Evolutionary conservation across 2,329 filamentous ascomycete genomes (phyloP).

Genomic region (Thermothelomyces thermophilus): DNA sequence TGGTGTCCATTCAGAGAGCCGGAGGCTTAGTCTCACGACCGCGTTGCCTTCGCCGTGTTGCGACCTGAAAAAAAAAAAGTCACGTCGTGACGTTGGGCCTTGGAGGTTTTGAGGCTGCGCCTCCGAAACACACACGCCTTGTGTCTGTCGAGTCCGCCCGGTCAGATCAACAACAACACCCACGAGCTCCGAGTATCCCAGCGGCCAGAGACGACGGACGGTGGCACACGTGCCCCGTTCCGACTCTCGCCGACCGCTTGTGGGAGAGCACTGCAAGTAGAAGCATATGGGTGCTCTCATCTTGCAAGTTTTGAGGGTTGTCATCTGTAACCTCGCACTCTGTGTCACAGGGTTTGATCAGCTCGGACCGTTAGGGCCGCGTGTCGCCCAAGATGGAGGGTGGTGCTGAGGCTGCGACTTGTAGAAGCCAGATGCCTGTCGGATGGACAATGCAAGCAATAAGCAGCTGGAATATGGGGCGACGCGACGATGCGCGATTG

Average conservation of each 20-base stretch:
- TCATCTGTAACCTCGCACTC: neutral
- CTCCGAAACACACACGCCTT: neutral
- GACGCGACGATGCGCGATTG: slow-evolving; percentile 7
- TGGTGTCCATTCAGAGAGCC: neutral
- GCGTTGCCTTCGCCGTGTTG: neutral
- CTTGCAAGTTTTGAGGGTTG: too few relatives aligned
- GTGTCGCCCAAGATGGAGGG: slow-evolving; percentile 9
- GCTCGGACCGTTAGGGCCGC: slow-evolving; percentile 8
- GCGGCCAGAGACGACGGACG: too few relatives aligned
- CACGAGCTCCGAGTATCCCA: neutral
- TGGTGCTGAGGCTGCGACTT: slow-evolving; percentile 7
- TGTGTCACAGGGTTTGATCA: slow-evolving; percentile 10
- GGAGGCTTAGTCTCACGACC: neutral
- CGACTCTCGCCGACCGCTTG: neutral
- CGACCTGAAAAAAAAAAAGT: too few relatives aligned
- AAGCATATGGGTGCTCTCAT: neutral
- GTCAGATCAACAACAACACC: neutral
- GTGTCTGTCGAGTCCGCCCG: neutral
- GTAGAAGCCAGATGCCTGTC: too few relatives aligned
- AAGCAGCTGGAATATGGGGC: slow-evolving; percentile 1
- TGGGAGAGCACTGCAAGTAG: slow-evolving; percentile 4
- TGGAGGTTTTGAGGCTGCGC: neutral
- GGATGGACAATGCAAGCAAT: neutral
- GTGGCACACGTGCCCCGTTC: neutral
- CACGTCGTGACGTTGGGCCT: neutral